phyloP scores from a whole-genome alignment of 1,284 basidiomycete genomes.

The Apiotrichum sp. region DNA sequence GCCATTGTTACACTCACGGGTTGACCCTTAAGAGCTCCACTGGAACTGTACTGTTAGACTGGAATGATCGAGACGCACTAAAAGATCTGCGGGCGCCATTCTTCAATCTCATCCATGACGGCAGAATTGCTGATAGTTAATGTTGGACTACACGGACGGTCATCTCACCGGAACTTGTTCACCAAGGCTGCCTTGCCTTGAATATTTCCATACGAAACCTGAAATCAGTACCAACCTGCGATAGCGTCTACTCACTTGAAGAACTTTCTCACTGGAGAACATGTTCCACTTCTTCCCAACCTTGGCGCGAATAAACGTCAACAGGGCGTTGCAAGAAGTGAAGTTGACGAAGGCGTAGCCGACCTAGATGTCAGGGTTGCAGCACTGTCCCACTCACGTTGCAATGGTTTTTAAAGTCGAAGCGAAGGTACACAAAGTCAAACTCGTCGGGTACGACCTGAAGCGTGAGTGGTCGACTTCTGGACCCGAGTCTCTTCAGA shows the following conservation, averaged over 20 bases:
- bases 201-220: conserved; percentile 46
- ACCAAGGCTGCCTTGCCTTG: conserved; percentile 44
- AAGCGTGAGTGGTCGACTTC: no score
- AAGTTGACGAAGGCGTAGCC: conserved; percentile 48
- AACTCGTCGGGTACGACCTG: conserved; percentile 43
- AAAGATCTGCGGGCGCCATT: conserved; percentile 46
- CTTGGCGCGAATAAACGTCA: conserved; percentile 33
- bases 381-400: conserved; percentile 32
- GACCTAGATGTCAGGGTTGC: conserved; percentile 22
- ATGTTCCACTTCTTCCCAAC: conserved; percentile 45
- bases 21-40: conserved; percentile 31
- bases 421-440: conserved; percentile 47
- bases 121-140: conserved; percentile 34
- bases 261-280: conserved; percentile 46
- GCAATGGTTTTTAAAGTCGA: conserved; percentile 46
- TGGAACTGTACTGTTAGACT: conserved; percentile 22
- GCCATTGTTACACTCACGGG: conserved; percentile 13
- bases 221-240: not conserved
- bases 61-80: conserved; percentile 22
- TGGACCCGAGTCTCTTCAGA: not conserved
- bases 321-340: conserved; percentile 32
- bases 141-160: not conserved
- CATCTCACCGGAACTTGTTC: conserved; percentile 41
- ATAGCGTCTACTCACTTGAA: conserved; percentile 31
- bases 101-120: conserved; percentile 41